Percentiles rank a stretch among this genome's conserved stretches.
Conservation (phyloP, 1,284 basidiomycete genomes). For the Fistulinella cinereoalba region DNA sequence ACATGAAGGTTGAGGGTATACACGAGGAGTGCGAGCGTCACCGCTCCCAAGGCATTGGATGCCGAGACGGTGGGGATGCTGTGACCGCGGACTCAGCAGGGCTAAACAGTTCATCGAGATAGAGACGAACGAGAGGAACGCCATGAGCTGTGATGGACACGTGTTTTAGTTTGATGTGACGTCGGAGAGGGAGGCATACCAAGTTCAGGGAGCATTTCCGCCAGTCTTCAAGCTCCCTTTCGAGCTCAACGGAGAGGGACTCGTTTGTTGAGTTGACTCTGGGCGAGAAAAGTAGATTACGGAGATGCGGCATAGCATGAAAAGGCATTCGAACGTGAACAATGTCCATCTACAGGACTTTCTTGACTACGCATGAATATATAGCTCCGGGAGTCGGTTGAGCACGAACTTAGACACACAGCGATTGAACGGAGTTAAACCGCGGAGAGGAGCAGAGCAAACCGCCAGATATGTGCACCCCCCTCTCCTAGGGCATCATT, state of each 20-base stretch:
- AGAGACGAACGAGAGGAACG: constrained; percentile 26
- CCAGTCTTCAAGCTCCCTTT: constrained; percentile 22
- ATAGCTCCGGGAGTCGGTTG: constrained; percentile 6
- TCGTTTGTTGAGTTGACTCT: constrained; percentile 3
- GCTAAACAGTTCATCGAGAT: neutral
- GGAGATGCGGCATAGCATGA: neutral
- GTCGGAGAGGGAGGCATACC: constrained; percentile 7
- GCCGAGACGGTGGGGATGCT: constrained; percentile 25
- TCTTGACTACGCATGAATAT: constrained; percentile 6
- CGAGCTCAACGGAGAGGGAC: constrained; percentile 12
- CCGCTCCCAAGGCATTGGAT: constrained; percentile 17
- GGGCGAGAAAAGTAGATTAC: constrained; percentile 1
- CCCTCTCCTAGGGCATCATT: neutral
- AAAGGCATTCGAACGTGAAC: constrained; percentile 13
- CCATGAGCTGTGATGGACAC: constrained; percentile 19
- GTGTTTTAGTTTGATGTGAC: constrained; percentile 1
- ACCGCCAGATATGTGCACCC: neutral
- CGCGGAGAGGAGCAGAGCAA: neutral
- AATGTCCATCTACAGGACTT: neutral
- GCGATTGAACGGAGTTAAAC: neutral
- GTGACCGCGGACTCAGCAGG: neutral
- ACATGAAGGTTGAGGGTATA: constrained; percentile 33
- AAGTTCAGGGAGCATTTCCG: constrained; percentile 25
- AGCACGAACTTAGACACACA: neutral
- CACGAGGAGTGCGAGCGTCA: constrained; percentile 28